Evolutionary conservation across 1,284 basidiomycete species (phyloP).

Genomic region (Cystobasidium slooffiae): DNA sequence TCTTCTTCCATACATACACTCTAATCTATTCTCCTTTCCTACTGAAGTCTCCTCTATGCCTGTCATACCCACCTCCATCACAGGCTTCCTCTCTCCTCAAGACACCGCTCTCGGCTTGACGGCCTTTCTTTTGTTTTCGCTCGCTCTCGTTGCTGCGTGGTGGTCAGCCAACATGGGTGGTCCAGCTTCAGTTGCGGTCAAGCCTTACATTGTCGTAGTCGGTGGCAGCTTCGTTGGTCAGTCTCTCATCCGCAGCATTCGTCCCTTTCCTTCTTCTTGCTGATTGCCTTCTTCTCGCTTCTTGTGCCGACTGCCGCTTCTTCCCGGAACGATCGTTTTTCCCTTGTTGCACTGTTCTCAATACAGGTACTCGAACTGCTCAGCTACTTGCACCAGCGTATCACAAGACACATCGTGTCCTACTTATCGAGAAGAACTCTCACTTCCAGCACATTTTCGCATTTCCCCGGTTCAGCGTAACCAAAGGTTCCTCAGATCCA

Average conservation of each 20-base stretch:
- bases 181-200: neutral
- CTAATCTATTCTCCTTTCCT: neutral
- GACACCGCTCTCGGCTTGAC: neutral
- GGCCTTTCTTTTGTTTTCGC: constrained; percentile 13
- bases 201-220: constrained; percentile 37
- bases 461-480: constrained; percentile 44
- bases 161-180: constrained; percentile 17
- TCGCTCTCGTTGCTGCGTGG: constrained; percentile 11
- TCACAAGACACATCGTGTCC: constrained; percentile 44
- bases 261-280: neutral
- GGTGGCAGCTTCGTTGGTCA: constrained; percentile 40
- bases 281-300: neutral
- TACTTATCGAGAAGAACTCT: constrained; percentile 53
- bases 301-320: neutral
- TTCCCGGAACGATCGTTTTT: constrained; percentile 12
- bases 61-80: constrained; percentile 3
- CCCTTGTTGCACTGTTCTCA: neutral
- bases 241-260: neutral
- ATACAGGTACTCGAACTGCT: constrained; percentile 26
- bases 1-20: neutral
- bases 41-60: constrained; percentile 1
- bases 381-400: constrained; percentile 32
- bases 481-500: constrained; percentile 17
- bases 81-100: constrained; percentile 8
- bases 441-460: constrained; percentile 55